Conservation (phyloP, 371 early-diverging fungal genomes). For the Rhizomucor miehei region DNA sequence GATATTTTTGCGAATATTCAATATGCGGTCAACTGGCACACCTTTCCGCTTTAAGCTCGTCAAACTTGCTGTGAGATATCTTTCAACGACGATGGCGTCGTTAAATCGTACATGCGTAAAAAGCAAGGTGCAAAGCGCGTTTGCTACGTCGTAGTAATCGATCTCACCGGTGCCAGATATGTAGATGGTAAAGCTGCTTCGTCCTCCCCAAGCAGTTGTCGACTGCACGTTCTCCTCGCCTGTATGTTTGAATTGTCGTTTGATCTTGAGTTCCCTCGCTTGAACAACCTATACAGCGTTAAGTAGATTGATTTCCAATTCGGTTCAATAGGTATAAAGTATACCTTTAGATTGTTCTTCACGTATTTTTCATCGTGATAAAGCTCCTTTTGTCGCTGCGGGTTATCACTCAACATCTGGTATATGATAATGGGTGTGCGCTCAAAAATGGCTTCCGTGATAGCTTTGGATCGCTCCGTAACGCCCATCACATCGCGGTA, state of each 20-base stretch:
- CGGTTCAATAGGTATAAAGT: background rate
- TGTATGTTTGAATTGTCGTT: slow-evolving; percentile 62
- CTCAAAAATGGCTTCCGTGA: slow-evolving; percentile 70
- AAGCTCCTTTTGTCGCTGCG: slow-evolving; percentile 49
- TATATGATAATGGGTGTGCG: slow-evolving; percentile 67
- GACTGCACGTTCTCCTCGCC: slow-evolving; percentile 51
- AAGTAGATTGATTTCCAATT: background rate
- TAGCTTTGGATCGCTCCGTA: slow-evolving; percentile 48
- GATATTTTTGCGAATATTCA: slow-evolving; percentile 55
- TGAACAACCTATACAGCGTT: slow-evolving; percentile 29
- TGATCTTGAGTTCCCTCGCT: slow-evolving; percentile 57
- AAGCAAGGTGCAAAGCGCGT: slow-evolving; percentile 54
- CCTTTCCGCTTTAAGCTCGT: slow-evolving; percentile 67
- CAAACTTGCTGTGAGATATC: slow-evolving; percentile 64
- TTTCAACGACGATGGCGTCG: slow-evolving; percentile 64
- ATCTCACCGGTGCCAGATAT: slow-evolving; percentile 59
- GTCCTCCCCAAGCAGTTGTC: slow-evolving; percentile 68
- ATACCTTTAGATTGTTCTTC: slow-evolving; percentile 48
- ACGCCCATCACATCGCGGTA: slow-evolving; percentile 47
- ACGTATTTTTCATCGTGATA: slow-evolving; percentile 48
- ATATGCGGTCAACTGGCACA: slow-evolving; percentile 87
- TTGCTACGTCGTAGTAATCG: slow-evolving; percentile 83
- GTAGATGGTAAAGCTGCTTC: slow-evolving; percentile 55
- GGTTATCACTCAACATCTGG: slow-evolving; percentile 70
- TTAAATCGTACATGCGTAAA: slow-evolving; percentile 63